Conservation (phyloP, 257 asterid genomes). For the Eucommia ulmoides region DNA sequence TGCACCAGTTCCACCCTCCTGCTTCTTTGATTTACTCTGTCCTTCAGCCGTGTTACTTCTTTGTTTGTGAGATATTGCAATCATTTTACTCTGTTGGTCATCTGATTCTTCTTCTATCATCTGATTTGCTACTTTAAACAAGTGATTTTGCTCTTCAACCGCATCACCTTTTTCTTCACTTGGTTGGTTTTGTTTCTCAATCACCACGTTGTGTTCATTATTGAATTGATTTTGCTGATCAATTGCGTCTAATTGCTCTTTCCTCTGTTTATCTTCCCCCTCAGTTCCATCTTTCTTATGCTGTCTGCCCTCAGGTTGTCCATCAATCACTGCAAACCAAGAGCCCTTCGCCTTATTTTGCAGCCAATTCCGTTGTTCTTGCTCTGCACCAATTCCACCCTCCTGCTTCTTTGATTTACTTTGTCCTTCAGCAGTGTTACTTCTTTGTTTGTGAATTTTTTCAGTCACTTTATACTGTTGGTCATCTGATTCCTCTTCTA, state of each 20-base stretch:
- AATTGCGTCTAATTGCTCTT: neutral
- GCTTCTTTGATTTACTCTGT: neutral
- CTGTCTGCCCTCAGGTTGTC: too few relatives aligned
- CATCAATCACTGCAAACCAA: too few relatives aligned
- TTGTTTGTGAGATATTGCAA: neutral
- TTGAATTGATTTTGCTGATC: constrained; percentile 2
- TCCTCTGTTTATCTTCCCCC: neutral
- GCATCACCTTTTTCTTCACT: neutral
- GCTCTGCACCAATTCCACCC: neutral
- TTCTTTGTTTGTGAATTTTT: neutral
- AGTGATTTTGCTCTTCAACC: neutral
- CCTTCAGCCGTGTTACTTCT: neutral
- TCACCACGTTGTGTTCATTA: neutral
- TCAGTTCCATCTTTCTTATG: neutral
- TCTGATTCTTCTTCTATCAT: neutral
- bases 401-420: neutral
- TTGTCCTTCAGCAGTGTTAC: neutral
- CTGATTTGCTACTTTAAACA: neutral
- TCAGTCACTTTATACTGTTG: neutral
- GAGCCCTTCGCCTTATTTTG: too few relatives aligned
- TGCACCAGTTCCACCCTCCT: neutral
- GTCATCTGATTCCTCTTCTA: neutral
- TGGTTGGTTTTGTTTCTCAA: neutral
- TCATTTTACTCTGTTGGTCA: neutral
- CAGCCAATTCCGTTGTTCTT: constrained; percentile 5